These are phyloP conservation scores for Vinca minor DNA, from an alignment of 257 asterid species.

Conservation along the genomic window DNA sequence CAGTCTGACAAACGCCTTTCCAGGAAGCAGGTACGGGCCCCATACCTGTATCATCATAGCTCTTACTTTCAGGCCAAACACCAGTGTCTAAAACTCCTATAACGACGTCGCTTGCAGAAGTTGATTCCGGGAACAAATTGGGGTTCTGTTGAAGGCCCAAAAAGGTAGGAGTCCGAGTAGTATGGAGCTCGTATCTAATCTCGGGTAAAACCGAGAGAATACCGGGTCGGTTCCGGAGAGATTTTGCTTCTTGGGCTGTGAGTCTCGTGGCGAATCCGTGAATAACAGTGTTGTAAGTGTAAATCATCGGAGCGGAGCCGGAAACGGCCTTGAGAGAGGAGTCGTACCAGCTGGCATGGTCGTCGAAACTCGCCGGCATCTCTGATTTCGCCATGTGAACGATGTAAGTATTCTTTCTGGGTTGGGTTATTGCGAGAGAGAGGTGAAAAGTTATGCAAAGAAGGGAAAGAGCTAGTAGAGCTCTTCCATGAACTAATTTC, in stretches of 20 bases:
- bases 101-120: slow-evolving; percentile 45
- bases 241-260: slow-evolving; percentile 43
- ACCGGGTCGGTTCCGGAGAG: slow-evolving; percentile 45
- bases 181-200: slow-evolving; percentile 61
- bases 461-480: slow-evolving; percentile 11
- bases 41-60: slow-evolving; percentile 62
- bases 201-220: slow-evolving; percentile 60
- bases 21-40: slow-evolving; percentile 60
- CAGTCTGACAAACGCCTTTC: slow-evolving; percentile 68
- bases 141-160: slow-evolving; percentile 60
- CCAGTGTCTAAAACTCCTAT: slow-evolving; percentile 85
- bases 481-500: slow-evolving; percentile 1
- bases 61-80: slow-evolving; percentile 89
- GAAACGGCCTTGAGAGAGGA: slow-evolving; percentile 72
- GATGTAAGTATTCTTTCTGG: slow-evolving; percentile 51
- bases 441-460: slow-evolving; percentile 17
- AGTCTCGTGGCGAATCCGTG: slow-evolving; percentile 71
- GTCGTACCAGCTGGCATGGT: slow-evolving; percentile 62
- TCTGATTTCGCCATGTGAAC: slow-evolving; percentile 69
- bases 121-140: slow-evolving; percentile 52
- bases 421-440: slow-evolving; percentile 14
- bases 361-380: slow-evolving; percentile 57
- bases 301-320: slow-evolving; percentile 56
- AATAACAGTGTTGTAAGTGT: slow-evolving; percentile 50
- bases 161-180: slow-evolving; percentile 78